Evolutionary conservation across 371 early-diverging fungal species (phyloP).

Genomic region (Lichtheimia ramosa): DNA sequence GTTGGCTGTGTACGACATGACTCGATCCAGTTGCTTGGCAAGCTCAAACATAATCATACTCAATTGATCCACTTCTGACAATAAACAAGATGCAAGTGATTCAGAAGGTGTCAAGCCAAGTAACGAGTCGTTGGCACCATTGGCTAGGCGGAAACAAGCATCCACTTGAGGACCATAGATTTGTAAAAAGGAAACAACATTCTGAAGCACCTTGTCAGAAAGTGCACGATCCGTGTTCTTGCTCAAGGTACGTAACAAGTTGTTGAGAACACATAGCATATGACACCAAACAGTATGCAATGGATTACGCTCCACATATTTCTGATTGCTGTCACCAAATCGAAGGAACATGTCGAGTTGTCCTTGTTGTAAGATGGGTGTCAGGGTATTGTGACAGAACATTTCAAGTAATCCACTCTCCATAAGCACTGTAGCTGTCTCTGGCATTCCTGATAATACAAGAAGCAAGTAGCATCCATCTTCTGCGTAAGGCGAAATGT

Average conservation of each 20-base stretch:
- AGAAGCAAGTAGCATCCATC: constrained; percentile 37
- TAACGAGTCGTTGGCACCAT: constrained; percentile 21
- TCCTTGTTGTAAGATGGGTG: constrained; percentile 28
- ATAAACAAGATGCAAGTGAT: constrained; percentile 33
- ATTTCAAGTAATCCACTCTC: constrained; percentile 25
- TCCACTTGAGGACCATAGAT: constrained; percentile 43
- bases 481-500: constrained; percentile 46
- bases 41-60: constrained; percentile 35
- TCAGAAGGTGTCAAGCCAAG: constrained; percentile 30
- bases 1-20: constrained; percentile 21
- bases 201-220: constrained; percentile 18
- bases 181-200: constrained; percentile 27
- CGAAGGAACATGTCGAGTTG: constrained; percentile 35
- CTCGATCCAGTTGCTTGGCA: constrained; percentile 19
- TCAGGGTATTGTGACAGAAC: constrained; percentile 34
- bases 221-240: constrained; percentile 7
- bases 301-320: constrained; percentile 34
- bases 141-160: constrained; percentile 30
- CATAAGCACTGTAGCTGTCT: constrained; percentile 28
- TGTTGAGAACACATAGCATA: constrained; percentile 32
- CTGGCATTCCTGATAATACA: constrained; percentile 31
- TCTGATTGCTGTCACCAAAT: constrained; percentile 20
- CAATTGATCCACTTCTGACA: constrained; percentile 42
- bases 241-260: constrained; percentile 23
- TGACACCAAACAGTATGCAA: constrained; percentile 44